Evolutionary conservation across 257 asterid genomes (phyloP), one percentile per base, ranked within the genome.

Genomic region (Penstemon newberryi): DNA sequence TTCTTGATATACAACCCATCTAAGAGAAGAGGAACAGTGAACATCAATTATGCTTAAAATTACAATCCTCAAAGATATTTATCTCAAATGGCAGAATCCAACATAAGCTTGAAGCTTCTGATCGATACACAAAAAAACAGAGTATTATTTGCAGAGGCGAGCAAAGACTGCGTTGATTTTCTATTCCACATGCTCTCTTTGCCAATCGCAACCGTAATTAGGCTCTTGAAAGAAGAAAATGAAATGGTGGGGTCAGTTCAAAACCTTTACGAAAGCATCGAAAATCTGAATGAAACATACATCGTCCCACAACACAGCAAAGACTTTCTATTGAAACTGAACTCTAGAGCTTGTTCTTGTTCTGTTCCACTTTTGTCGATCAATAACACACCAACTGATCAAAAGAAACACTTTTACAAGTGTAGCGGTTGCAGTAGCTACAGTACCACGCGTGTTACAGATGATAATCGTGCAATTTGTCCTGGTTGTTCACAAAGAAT

Each of bases 91-190:
- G 59, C 39, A 47, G 4, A 57, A 7, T 49, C 77, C 0, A 61
- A 60, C 11, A 18, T 76, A 61, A 80, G 79, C 56, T 3, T 85
- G 85, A 85, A 77, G 69, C 88, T 80, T 7, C 50, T 85, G 46
- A 59, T 83, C 4, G 82, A 83, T 61, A 71, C 63, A 2, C 41
- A 59, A 6, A 55, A 25, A 19, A 61, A 70, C 5, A 65, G 67
- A 3, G 84, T 79, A 4, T 39, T 85, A 7, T 83, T 85, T 8
- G 87, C 86, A 0, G 87, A 83, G 50, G 88, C 80, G 0, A 64
- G 65, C 12, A 79, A 79, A 36, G 73, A 76, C 0, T 75, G 71
- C 5, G 79, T 83, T 0, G 85, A 86, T 56, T 79, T 86, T 58
- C 75, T 83, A 0, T 79, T 83, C 43, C 25, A 56, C 69, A 38